Evolutionary conservation across 169 alveolate species (phyloP).

Genomic region (Plasmodium relictum): DNA sequence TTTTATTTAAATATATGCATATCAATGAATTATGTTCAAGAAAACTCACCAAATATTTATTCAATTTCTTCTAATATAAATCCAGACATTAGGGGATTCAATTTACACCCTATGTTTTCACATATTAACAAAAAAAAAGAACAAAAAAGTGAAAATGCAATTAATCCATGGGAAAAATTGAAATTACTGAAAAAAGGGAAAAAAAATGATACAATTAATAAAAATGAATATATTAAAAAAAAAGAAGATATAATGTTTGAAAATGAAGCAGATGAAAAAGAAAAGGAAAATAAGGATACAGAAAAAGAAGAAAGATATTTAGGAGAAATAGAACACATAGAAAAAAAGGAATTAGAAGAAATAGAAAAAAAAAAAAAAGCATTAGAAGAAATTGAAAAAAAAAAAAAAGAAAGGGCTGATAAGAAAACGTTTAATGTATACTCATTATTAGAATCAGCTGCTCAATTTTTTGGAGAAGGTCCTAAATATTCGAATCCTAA

Average conservation of each 20-base stretch:
- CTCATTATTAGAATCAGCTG: constrained; percentile 73
- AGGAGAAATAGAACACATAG: constrained; percentile 12
- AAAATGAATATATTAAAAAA: background rate
- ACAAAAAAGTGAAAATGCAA: constrained; percentile 26
- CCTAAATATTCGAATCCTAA: constrained; percentile 77
- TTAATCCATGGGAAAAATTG: constrained; percentile 64
- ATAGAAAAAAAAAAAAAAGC: constrained; percentile 46
- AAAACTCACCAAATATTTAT: constrained; percentile 41
- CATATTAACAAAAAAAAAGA: constrained; percentile 66
- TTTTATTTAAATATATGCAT: constrained; percentile 63
- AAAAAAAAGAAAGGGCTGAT: constrained; percentile 67
- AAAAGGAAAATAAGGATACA: background rate
- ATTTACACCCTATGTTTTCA: constrained; percentile 71
- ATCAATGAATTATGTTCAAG: constrained; percentile 53
- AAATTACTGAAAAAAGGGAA: constrained; percentile 58
- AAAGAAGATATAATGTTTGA: background rate
- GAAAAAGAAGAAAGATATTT: constrained; percentile 30
- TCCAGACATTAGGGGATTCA: constrained; percentile 74
- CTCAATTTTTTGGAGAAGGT: constrained; percentile 75
- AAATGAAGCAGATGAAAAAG: constrained; percentile 1
- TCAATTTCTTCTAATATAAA: background rate
- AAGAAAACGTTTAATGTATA: constrained; percentile 52
- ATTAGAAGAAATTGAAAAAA: constrained; percentile 67
- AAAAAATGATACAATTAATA: constrained; percentile 21
- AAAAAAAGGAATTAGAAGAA: constrained; percentile 5